phyloP scores from a whole-genome alignment of 345 rosid species.

The Lumnitzera littorea region DNA sequence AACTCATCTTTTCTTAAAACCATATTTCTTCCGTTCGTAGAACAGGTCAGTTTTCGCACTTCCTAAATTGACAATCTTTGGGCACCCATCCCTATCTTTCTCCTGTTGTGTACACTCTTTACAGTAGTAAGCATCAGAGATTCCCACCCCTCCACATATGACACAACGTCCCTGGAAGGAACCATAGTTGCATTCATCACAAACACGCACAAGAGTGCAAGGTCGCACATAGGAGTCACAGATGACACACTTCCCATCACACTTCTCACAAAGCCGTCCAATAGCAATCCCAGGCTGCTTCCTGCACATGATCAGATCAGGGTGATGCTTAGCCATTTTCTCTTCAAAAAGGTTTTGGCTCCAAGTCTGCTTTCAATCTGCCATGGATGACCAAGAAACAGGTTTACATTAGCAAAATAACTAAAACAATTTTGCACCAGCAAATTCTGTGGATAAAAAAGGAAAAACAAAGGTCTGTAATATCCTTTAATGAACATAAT shows the following conservation, averaged over 20 bases:
- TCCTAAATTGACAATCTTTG: conserved; percentile 24
- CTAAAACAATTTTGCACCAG: too few species aligned
- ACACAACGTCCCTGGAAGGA: conserved; percentile 37
- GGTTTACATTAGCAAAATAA: too few species aligned
- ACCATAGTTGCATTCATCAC: conserved; percentile 39
- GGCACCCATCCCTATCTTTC: conserved; percentile 37
- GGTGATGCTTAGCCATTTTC: conserved; percentile 38
- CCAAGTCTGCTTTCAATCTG: neutral
- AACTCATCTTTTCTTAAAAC: conserved; percentile 29
- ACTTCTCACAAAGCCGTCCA: conserved; percentile 32
- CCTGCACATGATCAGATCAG: conserved; percentile 37
- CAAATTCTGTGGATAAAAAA: too few species aligned
- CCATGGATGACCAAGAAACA: too few species aligned
- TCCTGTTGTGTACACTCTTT: conserved; percentile 36
- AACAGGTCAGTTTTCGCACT: conserved; percentile 32
- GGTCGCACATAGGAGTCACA: conserved; percentile 34
- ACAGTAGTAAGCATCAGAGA: conserved; percentile 40
- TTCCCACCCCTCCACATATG: conserved; percentile 35
- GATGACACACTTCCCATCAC: conserved; percentile 33
- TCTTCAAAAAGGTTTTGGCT: conserved; percentile 3
- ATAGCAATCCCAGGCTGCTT: conserved; percentile 40
- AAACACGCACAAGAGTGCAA: conserved; percentile 33
- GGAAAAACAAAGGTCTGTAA: too few species aligned
- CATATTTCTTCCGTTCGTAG: conserved; percentile 32
- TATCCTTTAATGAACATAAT: too few species aligned